Conservation (phyloP, 805 yeast genomes). For the Lachancea kluyveri region DNA sequence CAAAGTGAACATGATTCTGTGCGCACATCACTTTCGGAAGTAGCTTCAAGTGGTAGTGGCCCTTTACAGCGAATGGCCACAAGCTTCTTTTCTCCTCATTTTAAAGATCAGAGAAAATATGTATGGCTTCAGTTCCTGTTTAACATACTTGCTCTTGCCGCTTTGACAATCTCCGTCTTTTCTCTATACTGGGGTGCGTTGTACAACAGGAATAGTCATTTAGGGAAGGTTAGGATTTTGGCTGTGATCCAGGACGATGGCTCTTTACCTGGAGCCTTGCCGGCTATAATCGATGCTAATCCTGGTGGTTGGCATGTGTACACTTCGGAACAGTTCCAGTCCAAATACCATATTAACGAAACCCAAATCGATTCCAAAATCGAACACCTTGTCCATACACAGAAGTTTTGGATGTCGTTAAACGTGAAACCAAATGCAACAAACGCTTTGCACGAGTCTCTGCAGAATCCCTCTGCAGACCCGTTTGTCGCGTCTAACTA, state of each 20-base stretch:
- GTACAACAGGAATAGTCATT: constrained; percentile 23
- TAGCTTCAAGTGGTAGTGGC: no score
- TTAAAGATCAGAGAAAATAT: constrained; percentile 11
- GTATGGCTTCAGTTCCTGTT: constrained; percentile 9
- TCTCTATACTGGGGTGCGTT: constrained; percentile 35
- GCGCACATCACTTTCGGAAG: no score
- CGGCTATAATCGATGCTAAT: constrained; percentile 12
- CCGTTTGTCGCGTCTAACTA: constrained; percentile 18
- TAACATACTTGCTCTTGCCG: constrained; percentile 16
- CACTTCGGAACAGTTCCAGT: constrained; percentile 21
- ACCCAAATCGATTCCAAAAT: constrained; percentile 33
- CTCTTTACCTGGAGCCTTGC: constrained; percentile 10
- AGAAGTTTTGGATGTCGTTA: constrained; percentile 59
- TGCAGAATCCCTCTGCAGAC: constrained; percentile 12
- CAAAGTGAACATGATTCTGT: no score
- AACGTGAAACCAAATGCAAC: constrained; percentile 47
- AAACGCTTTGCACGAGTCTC: constrained; percentile 19
- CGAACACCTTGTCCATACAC: constrained; percentile 40
- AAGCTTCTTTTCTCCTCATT: constrained; percentile 15
- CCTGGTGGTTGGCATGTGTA: constrained; percentile 29
- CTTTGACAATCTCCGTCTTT: constrained; percentile 21
- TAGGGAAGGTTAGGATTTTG: constrained; percentile 24
- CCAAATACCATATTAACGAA: constrained; percentile 15
- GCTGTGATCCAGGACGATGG: constrained; percentile 32
- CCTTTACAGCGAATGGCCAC: constrained; percentile 10